Conservation (phyloP, 371 early-diverging fungal species). For the Capillidium heterosporum region DNA sequence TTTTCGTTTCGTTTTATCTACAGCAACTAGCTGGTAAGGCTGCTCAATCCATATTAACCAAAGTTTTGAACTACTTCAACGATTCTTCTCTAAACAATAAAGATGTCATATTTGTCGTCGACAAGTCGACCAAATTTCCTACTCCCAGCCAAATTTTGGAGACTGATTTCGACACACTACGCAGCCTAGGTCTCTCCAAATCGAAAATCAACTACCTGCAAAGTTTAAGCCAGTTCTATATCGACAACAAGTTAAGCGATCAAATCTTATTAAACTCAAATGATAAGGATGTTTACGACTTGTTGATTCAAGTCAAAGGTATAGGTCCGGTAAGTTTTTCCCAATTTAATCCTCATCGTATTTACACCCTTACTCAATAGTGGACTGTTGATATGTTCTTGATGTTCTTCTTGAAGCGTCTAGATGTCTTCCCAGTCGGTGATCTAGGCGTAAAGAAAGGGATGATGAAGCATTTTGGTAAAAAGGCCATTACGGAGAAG, state of each 20-base stretch:
- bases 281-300: constrained; percentile 23
- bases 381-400: constrained; percentile 56
- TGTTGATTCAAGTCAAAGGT: constrained; percentile 28
- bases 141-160: constrained; percentile 15
- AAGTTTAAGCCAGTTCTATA: constrained; percentile 25
- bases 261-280: constrained; percentile 15
- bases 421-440: constrained; percentile 36
- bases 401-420: constrained; percentile 34
- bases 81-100: no score
- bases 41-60: not conserved
- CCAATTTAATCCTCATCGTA: not conserved
- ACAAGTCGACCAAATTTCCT: constrained; percentile 19
- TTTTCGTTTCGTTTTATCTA: no score
- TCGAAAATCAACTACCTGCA: constrained; percentile 35
- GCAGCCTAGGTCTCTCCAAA: constrained; percentile 24
- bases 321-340: constrained; percentile 22
- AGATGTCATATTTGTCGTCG: no score
- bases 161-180: constrained; percentile 15
- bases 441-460: constrained; percentile 39
- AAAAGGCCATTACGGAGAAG: constrained; percentile 9
- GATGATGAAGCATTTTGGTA: constrained; percentile 33
- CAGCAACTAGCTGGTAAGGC: not conserved
- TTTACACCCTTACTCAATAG: constrained; percentile 1
- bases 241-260: constrained; percentile 22
- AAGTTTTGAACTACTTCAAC: not conserved